Evolutionary conservation across 225 moss, liverwort and hornwort species (phyloP).

Genomic region (Anthoceros angustus): DNA sequence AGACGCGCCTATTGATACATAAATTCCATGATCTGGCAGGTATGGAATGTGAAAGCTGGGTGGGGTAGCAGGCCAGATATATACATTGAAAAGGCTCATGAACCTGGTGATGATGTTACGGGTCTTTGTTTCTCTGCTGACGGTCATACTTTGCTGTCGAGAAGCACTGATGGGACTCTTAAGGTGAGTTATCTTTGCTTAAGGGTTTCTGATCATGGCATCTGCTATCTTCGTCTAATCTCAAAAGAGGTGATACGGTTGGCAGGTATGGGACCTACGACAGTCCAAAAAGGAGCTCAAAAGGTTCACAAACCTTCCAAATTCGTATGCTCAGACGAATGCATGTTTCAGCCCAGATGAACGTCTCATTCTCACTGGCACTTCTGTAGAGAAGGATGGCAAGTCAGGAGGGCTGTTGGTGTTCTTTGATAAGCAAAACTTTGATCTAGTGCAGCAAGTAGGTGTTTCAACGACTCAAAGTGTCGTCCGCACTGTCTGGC

Average conservation of each 20-base stretch:
- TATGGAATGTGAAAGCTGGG: conserved; percentile 96
- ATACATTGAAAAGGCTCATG: conserved; percentile 80
- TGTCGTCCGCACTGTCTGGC: conserved; percentile 75
- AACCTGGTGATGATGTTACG: conserved; percentile 86
- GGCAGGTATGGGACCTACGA: conserved; percentile 93
- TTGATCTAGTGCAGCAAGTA: conserved; percentile 77
- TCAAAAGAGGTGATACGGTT: background rate
- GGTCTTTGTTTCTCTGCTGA: conserved; percentile 86
- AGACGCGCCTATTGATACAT: background rate
- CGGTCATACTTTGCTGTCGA: conserved; percentile 69
- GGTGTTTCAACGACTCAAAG: conserved; percentile 79
- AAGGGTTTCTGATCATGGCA: background rate
- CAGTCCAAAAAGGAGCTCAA: conserved; percentile 55
- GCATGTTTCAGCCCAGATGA: conserved; percentile 96
- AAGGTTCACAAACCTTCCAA: conserved; percentile 51
- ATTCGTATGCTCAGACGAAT: conserved; percentile 83
- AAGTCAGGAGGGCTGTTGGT: conserved; percentile 63
- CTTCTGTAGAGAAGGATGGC: conserved; percentile 78
- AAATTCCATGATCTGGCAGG: conserved; percentile 20
- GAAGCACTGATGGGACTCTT: conserved; percentile 88
- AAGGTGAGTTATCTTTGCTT: conserved; percentile 32
- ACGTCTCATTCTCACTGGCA: conserved; percentile 85
- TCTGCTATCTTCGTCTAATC: background rate
- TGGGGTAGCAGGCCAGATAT: conserved; percentile 99
- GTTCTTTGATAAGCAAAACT: conserved; percentile 48